A percentile compares a stretch with the other conserved stretches of the same genome.
phyloP scores from a whole-genome alignment of 2,329 filamentous ascomycete species.

The Venturia asperata region DNA sequence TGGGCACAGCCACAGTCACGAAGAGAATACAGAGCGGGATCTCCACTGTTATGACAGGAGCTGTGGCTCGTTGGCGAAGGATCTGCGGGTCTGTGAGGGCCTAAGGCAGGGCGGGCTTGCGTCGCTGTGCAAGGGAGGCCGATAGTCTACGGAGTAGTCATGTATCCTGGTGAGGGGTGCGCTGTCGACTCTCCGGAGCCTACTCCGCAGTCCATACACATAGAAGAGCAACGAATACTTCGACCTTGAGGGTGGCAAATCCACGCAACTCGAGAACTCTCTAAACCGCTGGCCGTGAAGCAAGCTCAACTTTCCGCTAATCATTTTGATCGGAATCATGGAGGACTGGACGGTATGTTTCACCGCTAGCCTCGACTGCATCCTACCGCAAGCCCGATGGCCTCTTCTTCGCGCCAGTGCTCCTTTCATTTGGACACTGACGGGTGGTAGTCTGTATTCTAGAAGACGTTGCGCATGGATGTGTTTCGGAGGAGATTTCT shows the following conservation, averaged over 20 bases:
- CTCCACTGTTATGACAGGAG: not conserved
- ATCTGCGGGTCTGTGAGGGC: not conserved
- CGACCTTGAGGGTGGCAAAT: conserved; percentile 2
- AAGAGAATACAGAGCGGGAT: not conserved
- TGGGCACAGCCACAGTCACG: not conserved
- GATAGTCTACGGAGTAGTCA: not conserved
- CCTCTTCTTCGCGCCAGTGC: not conserved
- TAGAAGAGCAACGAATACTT: not conserved
- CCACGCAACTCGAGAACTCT: conserved; percentile 1
- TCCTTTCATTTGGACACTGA: not conserved
- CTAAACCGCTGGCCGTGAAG: not conserved
- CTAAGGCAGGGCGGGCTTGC: not conserved
- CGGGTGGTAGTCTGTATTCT: not conserved
- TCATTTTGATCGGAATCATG: not conserved
- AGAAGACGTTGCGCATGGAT: conserved; percentile 9
- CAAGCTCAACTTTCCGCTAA: not conserved
- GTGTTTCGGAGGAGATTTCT: conserved; percentile 1
- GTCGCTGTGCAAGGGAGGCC: not conserved
- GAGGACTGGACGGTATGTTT: not conserved
- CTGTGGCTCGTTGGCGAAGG: not conserved
- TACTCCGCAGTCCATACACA: not conserved
- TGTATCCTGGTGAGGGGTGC: not conserved
- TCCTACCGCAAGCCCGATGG: not conserved
- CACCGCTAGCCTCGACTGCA: not conserved
- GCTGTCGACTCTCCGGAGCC: not conserved